Base-by-base conservation (phyloP, 208 protist species). In the Trypanosoma vivax region DNA sequence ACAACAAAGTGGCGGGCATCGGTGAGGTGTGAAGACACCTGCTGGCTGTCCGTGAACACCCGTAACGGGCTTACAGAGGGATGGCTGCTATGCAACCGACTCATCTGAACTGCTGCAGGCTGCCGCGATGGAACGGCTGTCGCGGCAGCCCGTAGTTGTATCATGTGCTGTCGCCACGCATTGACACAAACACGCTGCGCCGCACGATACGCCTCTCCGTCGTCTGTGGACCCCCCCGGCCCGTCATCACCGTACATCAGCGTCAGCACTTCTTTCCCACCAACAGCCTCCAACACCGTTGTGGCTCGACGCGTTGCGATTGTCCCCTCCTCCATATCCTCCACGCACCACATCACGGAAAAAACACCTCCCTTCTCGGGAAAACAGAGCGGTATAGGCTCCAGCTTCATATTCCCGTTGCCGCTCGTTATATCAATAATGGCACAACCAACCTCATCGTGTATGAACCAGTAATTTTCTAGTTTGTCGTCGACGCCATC, bases 381-480 rank as follows among this genome's bases (percentile, higher is more conserved):
- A 45, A 81, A 73, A 38, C 50, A 81, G 25, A 76, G 41, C n/a
- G 76, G 70, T 18, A 83, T 55, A 35, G 71, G 46, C 38, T 71
- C 60, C 18, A 78, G 34, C 47, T 60, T 58, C 58, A 77, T 68
- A 50, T 83, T 78, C 2, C 31, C 64, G 19, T 50, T 51, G 19
- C 37, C 60, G 28, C 60, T 49, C 28, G 51, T 60, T 43, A 60
- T 56, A 40, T 39, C 14, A 23, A 41, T 50, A 10, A 83, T 65
- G 9, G 76, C 70, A 34, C 76, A 76, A 24, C 76, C 76, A 40
- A 83, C 65, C 27, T 84, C 72, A 47, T 84, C 62, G n/a, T 61
- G 51, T 13, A 77, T 63, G 37, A 65, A 79, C 62, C 69, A 75
- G 50, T 52, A 65, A 47, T 29, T 65, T 23, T 65, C 65, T 31